Evolutionary conservation across 768 basidiomycete species (phyloP).

Genomic region (Auricularia auricula-judae): DNA sequence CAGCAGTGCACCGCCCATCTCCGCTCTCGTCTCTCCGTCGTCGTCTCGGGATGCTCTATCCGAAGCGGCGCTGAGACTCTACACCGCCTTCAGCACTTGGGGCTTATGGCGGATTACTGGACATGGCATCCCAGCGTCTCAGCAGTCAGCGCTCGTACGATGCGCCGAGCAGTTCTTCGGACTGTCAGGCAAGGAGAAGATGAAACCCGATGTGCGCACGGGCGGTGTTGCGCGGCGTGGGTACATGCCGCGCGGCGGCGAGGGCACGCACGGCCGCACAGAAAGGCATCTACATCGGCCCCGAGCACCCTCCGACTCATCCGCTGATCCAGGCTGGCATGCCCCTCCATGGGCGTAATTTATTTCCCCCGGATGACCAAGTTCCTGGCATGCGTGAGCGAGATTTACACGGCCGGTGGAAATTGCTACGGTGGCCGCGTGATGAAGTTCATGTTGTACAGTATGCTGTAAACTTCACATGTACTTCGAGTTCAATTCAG

Average conservation of each 20-base stretch:
- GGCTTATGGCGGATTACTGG: not conserved
- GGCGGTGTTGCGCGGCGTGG: conserved; percentile 13
- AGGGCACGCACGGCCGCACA: conserved; percentile 9
- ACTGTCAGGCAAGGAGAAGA: conserved; percentile 7
- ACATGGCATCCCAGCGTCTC: not conserved
- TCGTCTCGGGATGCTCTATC: not conserved
- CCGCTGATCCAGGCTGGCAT: not conserved
- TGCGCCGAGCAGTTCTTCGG: conserved; percentile 3
- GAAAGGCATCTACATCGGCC: conserved; percentile 12
- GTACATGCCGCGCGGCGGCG: conserved; percentile 12
- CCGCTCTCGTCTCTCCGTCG: not conserved
- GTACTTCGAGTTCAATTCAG: too few species aligned
- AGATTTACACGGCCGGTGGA: not conserved
- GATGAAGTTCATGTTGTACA: too few species aligned
- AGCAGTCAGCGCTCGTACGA: not conserved
- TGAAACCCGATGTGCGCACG: conserved; percentile 9
- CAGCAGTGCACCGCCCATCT: not conserved
- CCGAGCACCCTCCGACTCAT: conserved; percentile 4
- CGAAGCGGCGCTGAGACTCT: not conserved
- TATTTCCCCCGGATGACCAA: conserved; percentile 2
- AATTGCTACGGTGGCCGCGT: not conserved
- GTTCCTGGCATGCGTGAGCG: conserved; percentile 1
- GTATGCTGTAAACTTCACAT: too few species aligned
- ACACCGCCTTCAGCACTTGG: not conserved
- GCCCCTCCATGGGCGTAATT: conserved; percentile 5